Conservation (phyloP, 345 rosid species). For the Arabidopsis suecica region DNA sequence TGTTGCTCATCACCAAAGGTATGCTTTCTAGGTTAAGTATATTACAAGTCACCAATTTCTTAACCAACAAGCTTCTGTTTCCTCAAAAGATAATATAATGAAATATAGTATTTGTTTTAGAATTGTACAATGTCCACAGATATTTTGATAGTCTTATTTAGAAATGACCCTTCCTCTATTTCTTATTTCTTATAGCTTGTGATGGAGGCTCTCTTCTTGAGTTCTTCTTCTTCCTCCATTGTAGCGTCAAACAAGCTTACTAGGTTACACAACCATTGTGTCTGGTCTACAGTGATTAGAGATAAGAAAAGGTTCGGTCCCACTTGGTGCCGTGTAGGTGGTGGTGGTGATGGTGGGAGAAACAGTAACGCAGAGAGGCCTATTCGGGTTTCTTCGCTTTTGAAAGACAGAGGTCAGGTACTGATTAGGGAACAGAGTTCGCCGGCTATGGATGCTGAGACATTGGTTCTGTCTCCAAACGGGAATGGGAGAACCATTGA, state of each 20-base stretch:
- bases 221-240: slow-evolving; percentile 51
- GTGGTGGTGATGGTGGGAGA: slow-evolving; percentile 50
- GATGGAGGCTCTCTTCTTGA: slow-evolving; percentile 82
- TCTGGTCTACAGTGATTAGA: slow-evolving; percentile 37
- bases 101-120: slow-evolving; percentile 31
- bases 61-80: slow-evolving; percentile 46
- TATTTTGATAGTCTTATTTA: slow-evolving; percentile 37
- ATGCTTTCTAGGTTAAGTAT: slow-evolving; percentile 44
- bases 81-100: not conserved
- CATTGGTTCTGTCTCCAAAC: slow-evolving; percentile 62
- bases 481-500: slow-evolving; percentile 54
- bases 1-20: slow-evolving; percentile 46
- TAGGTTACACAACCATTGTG: slow-evolving; percentile 34
- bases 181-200: slow-evolving; percentile 48
- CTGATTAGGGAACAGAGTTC: slow-evolving; percentile 51
- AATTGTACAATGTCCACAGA: slow-evolving; percentile 32
- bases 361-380: slow-evolving; percentile 41
- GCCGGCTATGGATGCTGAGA: slow-evolving; percentile 60
- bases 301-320: slow-evolving; percentile 45
- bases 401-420: slow-evolving; percentile 54
- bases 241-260: slow-evolving; percentile 41
- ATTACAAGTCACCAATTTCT: slow-evolving; percentile 51
- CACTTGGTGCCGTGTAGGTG: slow-evolving; percentile 62
- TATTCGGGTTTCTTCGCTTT: slow-evolving; percentile 55
- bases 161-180: slow-evolving; percentile 46